These are phyloP conservation scores for Pythium chondricola DNA, from an alignment of 352 stramenopile genomes.

Conservation along the genomic window DNA sequence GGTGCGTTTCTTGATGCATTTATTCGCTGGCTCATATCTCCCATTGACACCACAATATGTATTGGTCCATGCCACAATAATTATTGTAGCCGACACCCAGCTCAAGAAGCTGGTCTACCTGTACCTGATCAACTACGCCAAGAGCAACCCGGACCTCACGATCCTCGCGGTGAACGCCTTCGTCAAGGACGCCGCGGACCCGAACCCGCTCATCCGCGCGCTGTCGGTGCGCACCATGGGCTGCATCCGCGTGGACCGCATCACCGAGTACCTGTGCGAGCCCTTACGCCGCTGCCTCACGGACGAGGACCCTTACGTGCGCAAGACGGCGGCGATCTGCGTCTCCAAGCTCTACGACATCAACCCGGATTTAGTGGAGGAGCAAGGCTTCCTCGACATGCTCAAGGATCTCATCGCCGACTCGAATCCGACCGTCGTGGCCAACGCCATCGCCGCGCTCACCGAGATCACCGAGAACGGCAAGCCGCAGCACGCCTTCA, in stretches of 20 bases:
- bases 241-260: constrained; percentile 98
- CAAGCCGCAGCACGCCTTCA: constrained; percentile 82
- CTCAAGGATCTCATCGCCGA: constrained; percentile 98
- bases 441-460: constrained; percentile 98
- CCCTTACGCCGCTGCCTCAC: constrained; percentile 92
- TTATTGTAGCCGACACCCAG: constrained; percentile 96
- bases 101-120: constrained; percentile 99
- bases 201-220: constrained; percentile 94
- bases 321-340: constrained; percentile 99
- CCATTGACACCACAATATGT: too few species aligned
- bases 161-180: constrained; percentile 99
- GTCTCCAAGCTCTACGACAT: constrained; percentile 99
- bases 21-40: not conserved
- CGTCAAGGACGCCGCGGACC: constrained; percentile 88
- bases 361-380: constrained; percentile 94
- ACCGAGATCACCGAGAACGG: constrained; percentile 97
- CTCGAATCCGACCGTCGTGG: constrained; percentile 97
- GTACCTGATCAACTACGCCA: constrained; percentile 99
- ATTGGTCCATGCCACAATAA: too few species aligned
- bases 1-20: constrained; percentile 28
- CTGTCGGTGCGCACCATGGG: constrained; percentile 99
- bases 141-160: constrained; percentile 98
- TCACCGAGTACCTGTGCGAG: constrained; percentile 98
- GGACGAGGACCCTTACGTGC: constrained; percentile 97
- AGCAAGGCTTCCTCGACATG: constrained; percentile 94